Evolutionary conservation across 2,329 filamentous ascomycete species (phyloP).

Genomic region (Stenocarpella maydis): DNA sequence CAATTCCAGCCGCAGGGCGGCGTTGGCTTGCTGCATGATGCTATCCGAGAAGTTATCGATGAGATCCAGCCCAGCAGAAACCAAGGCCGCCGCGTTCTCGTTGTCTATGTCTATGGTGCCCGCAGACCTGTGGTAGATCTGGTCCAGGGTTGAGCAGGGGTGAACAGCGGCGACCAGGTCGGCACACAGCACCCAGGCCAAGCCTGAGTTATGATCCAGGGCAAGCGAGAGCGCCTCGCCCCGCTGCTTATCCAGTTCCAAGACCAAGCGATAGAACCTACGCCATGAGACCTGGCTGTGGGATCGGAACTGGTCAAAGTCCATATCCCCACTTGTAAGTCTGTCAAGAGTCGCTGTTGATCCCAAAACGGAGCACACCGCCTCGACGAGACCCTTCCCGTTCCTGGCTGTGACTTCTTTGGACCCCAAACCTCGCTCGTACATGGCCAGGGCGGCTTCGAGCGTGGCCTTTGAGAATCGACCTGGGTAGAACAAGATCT

Average conservation of each 20-base stretch:
- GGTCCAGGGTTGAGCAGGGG: slow-evolving; percentile 80
- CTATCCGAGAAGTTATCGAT: slow-evolving; percentile 74
- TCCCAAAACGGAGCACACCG: slow-evolving; percentile 76
- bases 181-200: slow-evolving; percentile 85
- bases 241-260: slow-evolving; percentile 86
- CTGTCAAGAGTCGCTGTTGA: slow-evolving; percentile 73
- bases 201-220: slow-evolving; percentile 73
- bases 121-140: slow-evolving; percentile 64
- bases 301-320: slow-evolving; percentile 77
- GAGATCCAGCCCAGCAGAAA: slow-evolving; percentile 76
- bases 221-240: slow-evolving; percentile 82
- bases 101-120: slow-evolving; percentile 57
- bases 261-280: slow-evolving; percentile 84
- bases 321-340: slow-evolving; percentile 69
- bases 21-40: slow-evolving; percentile 72
- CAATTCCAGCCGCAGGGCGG: slow-evolving; percentile 75
- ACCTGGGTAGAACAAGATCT: slow-evolving; percentile 83
- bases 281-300: slow-evolving; percentile 87
- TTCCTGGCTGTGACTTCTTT: slow-evolving; percentile 53
- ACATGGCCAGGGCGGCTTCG: slow-evolving; percentile 84
- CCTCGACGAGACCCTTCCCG: slow-evolving; percentile 72
- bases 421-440: slow-evolving; percentile 69
- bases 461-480: slow-evolving; percentile 82
- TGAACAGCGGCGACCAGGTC: slow-evolving; percentile 83
- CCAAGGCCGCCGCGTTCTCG: slow-evolving; percentile 65